phyloP scores from a whole-genome alignment of 140 eudicot genomes.

The Stevia rebaudiana region DNA sequence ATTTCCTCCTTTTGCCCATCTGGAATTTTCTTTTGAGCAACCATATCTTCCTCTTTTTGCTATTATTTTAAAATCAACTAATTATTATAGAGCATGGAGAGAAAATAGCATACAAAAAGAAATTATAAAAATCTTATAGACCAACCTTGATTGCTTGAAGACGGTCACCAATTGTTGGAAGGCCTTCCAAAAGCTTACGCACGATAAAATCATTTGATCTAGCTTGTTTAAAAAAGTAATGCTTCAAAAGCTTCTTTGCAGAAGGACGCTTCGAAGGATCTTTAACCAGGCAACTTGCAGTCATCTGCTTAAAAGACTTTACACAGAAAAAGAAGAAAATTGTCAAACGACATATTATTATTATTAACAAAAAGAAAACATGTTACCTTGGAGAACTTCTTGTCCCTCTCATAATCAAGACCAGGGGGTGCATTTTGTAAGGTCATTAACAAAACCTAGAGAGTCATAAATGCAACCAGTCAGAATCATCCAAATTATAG shows the following conservation, averaged over 20 bases:
- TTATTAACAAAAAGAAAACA: conserved; percentile 7
- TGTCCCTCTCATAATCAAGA: conserved; percentile 62
- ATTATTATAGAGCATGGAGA: conserved; percentile 15
- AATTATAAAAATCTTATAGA: background rate
- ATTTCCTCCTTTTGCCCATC: conserved; percentile 96
- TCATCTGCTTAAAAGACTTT: conserved; percentile 67
- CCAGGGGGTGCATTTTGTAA: conserved; percentile 87
- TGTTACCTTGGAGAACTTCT: conserved; percentile 57
- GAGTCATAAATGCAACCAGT: background rate
- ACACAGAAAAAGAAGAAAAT: conserved; percentile 3
- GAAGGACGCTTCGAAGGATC: conserved; percentile 72
- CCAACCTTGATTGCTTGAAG: conserved; percentile 67
- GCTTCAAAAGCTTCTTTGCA: conserved; percentile 59
- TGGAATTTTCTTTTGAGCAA: conserved; percentile 95
- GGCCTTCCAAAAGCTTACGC: conserved; percentile 58
- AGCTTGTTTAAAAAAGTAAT: conserved; percentile 65
- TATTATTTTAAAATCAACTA: conserved; percentile 17
- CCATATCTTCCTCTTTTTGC: conserved; percentile 95
- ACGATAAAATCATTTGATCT: conserved; percentile 51
- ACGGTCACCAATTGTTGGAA: conserved; percentile 88
- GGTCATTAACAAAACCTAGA: conserved; percentile 60
- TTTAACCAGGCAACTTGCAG: conserved; percentile 68
- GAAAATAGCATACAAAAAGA: conserved; percentile 15
- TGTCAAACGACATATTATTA: conserved; percentile 8
- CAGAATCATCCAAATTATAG: conserved; percentile 7